A percentile compares a stretch with the other conserved stretches of the same genome.
phyloP scores from a whole-genome alignment of 2,329 filamentous ascomycete genomes.

The Fusarium irregulare region DNA sequence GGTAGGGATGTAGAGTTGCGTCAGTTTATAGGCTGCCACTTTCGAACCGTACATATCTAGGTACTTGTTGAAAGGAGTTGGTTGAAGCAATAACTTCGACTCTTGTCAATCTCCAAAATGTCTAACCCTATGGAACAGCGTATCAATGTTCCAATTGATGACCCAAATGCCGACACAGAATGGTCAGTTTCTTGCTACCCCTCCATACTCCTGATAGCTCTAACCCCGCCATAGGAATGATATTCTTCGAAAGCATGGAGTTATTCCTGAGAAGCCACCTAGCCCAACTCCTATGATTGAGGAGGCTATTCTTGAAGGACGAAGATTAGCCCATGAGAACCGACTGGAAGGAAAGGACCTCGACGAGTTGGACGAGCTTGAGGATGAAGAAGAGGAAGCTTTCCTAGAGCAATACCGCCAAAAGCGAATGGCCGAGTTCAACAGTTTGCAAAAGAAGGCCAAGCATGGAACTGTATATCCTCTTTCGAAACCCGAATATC shows the following conservation, averaged over 20 bases:
- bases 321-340: constrained; percentile 88
- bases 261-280: constrained; percentile 97
- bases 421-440: constrained; percentile 87
- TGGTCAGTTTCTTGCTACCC: constrained; percentile 71
- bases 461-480: constrained; percentile 93
- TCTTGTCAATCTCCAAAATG: constrained; percentile 56
- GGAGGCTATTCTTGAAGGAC: constrained; percentile 88
- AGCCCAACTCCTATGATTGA: constrained; percentile 96
- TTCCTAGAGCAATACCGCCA: constrained; percentile 90
- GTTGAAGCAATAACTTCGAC: neutral
- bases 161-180: constrained; percentile 98
- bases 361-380: constrained; percentile 91
- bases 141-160: constrained; percentile 86
- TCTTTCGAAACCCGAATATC: constrained; percentile 93
- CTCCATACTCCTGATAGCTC: constrained; percentile 37
- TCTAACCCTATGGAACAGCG: constrained; percentile 72
- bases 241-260: constrained; percentile 93
- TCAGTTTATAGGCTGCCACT: constrained; percentile 32
- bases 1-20: constrained; percentile 32
- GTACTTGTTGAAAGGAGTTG: neutral
- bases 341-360: constrained; percentile 93
- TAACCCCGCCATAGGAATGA: constrained; percentile 79
- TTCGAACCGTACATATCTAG: constrained; percentile 15
- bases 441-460: constrained; percentile 77
- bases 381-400: constrained; percentile 93